A percentile compares a stretch with the other conserved stretches of the same genome.
These are phyloP conservation scores for Ormosia semicastrata DNA, from an alignment of 306 rosid species.

Conservation along the genomic window DNA sequence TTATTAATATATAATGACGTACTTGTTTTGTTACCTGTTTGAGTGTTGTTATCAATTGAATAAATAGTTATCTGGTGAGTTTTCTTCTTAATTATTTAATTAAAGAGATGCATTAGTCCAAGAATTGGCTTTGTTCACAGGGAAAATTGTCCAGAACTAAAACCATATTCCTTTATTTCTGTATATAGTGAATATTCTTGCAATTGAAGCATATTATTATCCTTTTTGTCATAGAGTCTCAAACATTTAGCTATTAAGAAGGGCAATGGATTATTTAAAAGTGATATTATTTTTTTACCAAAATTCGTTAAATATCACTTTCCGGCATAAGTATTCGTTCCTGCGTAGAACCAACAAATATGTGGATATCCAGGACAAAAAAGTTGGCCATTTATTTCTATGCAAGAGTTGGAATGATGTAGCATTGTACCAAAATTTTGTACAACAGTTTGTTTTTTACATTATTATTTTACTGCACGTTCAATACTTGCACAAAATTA, in stretches of 20 bases:
- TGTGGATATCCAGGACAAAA: too few species aligned
- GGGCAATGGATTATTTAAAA: neutral
- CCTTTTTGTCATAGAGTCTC: neutral
- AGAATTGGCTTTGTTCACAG: neutral
- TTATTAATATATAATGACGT: neutral
- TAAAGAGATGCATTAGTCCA: neutral
- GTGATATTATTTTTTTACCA: neutral
- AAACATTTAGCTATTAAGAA: neutral
- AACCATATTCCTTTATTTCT: neutral
- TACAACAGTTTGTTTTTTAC: too few species aligned
- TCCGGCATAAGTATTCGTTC: too few species aligned
- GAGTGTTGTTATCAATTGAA: neutral
- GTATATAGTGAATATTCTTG: neutral
- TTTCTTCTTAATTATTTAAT: neutral
- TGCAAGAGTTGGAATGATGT: neutral
- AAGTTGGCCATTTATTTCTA: neutral
- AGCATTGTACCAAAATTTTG: too few species aligned
- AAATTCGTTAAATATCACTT: neutral
- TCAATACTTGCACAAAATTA: too few species aligned
- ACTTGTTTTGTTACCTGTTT: neutral
- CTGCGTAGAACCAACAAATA: too few species aligned
- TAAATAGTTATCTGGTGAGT: neutral
- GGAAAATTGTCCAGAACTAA: neutral
- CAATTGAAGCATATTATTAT: constrained; percentile 4
- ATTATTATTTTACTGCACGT: too few species aligned